Evolutionary conservation across 1,284 basidiomycete species (phyloP).

Genomic region (Puccinia hordei): DNA sequence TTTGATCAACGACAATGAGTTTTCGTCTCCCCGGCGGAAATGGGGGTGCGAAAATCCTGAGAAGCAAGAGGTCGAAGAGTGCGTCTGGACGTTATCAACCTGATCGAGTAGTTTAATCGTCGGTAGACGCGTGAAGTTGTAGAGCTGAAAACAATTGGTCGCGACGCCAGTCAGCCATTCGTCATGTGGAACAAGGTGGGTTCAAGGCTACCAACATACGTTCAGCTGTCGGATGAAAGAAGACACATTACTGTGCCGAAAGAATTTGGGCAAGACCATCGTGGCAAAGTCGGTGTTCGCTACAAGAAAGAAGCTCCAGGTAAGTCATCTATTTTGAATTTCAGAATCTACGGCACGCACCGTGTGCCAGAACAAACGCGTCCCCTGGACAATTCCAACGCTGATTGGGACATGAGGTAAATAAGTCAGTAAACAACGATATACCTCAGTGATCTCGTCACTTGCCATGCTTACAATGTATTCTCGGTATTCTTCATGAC

Average conservation of each 20-base stretch:
- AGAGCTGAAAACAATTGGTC: slow-evolving; percentile 20
- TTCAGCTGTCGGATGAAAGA: slow-evolving; percentile 95
- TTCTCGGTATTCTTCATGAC: slow-evolving; percentile 38
- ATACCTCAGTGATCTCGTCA: not conserved
- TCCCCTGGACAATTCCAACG: slow-evolving; percentile 47
- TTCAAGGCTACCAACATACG: slow-evolving; percentile 52
- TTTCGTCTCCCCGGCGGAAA: slow-evolving; percentile 41
- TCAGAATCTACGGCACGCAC: not conserved
- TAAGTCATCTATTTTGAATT: not conserved
- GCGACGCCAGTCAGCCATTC: not conserved
- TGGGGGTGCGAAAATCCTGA: slow-evolving; percentile 47
- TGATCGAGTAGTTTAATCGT: slow-evolving; percentile 48
- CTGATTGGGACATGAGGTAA: not conserved
- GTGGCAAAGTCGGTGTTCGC: slow-evolving; percentile 67
- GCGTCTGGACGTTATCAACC: slow-evolving; percentile 34
- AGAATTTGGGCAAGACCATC: slow-evolving; percentile 86
- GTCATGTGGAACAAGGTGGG: not conserved
- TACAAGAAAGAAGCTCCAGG: not conserved
- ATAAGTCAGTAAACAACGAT: not conserved
- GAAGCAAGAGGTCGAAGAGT: slow-evolving; percentile 38
- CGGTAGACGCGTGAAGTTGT: slow-evolving; percentile 46
- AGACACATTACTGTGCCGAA: slow-evolving; percentile 92
- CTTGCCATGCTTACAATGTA: slow-evolving; percentile 33
- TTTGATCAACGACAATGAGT: slow-evolving; percentile 31
- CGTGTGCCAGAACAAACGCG: slow-evolving; percentile 49